A percentile compares a stretch with the other conserved stretches of the same genome.
phyloP scores from a whole-genome alignment of 768 basidiomycete genomes.

The Pluteus cervinus region DNA sequence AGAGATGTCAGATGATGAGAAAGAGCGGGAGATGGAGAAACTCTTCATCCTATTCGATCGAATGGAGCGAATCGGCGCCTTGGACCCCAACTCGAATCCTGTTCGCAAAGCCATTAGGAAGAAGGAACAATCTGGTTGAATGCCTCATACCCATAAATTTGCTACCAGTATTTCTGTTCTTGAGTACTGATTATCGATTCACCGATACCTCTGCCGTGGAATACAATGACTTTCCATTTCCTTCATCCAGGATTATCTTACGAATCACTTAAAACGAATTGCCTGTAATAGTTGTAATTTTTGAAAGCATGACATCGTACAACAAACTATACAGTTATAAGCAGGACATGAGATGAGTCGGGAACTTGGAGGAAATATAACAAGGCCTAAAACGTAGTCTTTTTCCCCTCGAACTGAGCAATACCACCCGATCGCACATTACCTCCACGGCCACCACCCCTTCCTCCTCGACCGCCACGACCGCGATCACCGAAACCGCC shows the following conservation, averaged over 20 bases:
- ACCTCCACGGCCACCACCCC: constrained; percentile 39
- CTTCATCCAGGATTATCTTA: neutral
- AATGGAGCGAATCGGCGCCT: constrained; percentile 68
- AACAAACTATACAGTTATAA: too few species aligned
- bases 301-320: too few species aligned
- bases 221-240: neutral
- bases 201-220: neutral
- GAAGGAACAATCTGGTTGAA: constrained; percentile 17
- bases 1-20: constrained; percentile 93
- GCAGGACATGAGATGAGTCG: neutral
- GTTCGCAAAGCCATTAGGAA: constrained; percentile 65
- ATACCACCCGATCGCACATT: constrained; percentile 61
- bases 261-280: constrained; percentile 1
- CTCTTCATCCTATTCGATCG: constrained; percentile 90
- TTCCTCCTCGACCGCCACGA: constrained; percentile 35
- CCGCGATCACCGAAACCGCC: constrained; percentile 36
- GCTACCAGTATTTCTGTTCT: constrained; percentile 1
- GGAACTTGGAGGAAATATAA: constrained; percentile 4
- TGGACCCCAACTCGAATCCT: constrained; percentile 63
- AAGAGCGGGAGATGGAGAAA: constrained; percentile 88
- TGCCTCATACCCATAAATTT: neutral
- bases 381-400: constrained; percentile 48
- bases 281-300: constrained; percentile 3
- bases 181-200: neutral
- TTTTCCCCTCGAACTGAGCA: constrained; percentile 59